Base-by-base conservation (phyloP, 495 filamentous ascomycete genomes). In the Parathielavia hyrcaniae region DNA sequence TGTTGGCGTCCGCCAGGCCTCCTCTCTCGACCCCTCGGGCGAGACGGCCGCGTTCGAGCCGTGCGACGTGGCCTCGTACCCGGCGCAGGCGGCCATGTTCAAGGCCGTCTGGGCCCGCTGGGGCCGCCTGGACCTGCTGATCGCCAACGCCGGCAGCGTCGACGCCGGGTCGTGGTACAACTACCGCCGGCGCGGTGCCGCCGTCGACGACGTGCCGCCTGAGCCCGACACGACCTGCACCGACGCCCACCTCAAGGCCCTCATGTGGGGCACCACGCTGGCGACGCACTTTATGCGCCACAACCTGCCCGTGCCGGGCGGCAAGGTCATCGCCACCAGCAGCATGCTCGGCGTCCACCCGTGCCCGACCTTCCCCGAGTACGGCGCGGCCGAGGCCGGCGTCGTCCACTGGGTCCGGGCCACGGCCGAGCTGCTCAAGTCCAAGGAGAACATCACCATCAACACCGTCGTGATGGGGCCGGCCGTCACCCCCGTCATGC, bases 241-340 rank as follows among this genome's bases (percentile, higher is more conserved):
- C 17, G 72, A 76, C 49, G 61, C 69, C 4, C 68, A 75, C 53
- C 72, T 68, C 54, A 76, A 75, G 58, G 70, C 62, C 14, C 64
- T 73, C 6, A 62, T 75, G 23, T 74, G 73, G 54, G 71, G 72
- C n/a, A 75, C 71, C 1, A 61, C 67, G 49, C 66, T 76, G 8
- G 71, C 73, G 8, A 69, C 70, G 36, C 71, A 75, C 46, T 76
- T 73, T 61, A 76, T 76, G 73, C 62, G 72, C 30, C 69, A 74
- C 62, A 75, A 76, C 48, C 47, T 16, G 47, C 52, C 62, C n/a
- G 51, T 45, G 11, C 69, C 73, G 13, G 71, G 73, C 34, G 73
- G 72, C n/a, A 69, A 68, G 49, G 75, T 75, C 43, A 64, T 75
- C 36, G 62, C 62, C 2, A 75, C 72, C 2, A 66, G 61, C 16